phyloP scores from a whole-genome alignment of 2,329 filamentous ascomycete genomes.

The Colletotrichum agaves region DNA sequence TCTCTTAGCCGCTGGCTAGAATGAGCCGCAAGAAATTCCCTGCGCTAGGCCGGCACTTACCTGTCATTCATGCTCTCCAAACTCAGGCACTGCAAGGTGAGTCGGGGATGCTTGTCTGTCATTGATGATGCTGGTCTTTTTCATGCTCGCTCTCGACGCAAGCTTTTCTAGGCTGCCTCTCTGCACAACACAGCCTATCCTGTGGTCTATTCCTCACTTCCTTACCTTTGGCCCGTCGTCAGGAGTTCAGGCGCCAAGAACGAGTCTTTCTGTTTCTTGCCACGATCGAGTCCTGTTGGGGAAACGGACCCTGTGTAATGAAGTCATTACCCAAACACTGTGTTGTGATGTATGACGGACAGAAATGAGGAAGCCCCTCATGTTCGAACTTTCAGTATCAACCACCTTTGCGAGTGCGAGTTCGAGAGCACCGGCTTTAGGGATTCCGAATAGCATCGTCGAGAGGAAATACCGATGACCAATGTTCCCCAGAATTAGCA shows the following conservation, averaged over 20 bases:
- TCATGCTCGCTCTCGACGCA: slow-evolving; percentile 25
- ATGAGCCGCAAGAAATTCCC: slow-evolving; percentile 7
- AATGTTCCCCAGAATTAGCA: too few relatives aligned
- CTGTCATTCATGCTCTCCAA: slow-evolving; percentile 15
- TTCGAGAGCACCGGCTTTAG: neutral
- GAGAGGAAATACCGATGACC: too few relatives aligned
- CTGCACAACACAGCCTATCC: slow-evolving; percentile 25
- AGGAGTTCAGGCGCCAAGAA: slow-evolving; percentile 21
- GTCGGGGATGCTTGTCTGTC: neutral
- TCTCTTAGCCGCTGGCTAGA: slow-evolving; percentile 4
- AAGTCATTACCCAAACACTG: slow-evolving; percentile 14
- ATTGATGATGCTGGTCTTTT: slow-evolving; percentile 17
- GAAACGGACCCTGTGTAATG: slow-evolving; percentile 14
- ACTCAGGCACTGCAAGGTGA: neutral
- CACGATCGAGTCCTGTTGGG: slow-evolving; percentile 11
- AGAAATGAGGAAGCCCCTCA: neutral
- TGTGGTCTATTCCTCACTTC: neutral
- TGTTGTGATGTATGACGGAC: neutral
- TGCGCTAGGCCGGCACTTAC: slow-evolving; percentile 8
- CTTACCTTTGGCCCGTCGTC: slow-evolving; percentile 2
- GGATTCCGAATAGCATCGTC: neutral
- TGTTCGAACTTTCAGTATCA: neutral
- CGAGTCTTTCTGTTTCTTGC: slow-evolving; percentile 13
- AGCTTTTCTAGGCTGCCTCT: slow-evolving; percentile 14
- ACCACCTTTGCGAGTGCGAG: neutral